Base-by-base conservation (phyloP, 768 basidiomycete species). In the Hygrophoropsis aurantiaca region DNA sequence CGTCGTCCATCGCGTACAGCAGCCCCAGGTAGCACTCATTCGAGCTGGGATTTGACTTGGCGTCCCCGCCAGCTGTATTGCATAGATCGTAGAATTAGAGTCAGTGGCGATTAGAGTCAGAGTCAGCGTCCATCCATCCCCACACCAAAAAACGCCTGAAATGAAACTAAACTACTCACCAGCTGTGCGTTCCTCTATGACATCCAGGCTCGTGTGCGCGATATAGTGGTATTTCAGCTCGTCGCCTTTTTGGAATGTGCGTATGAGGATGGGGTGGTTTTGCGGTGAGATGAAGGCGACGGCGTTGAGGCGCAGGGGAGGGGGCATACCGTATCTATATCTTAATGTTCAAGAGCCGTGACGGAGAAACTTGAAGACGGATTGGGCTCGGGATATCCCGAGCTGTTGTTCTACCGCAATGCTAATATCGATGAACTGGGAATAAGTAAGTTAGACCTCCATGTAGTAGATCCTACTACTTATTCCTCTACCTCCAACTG, bases 181-280 rank as follows among this genome's bases (percentile, higher is more conserved):
- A n/a, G n/a, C n/a, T n/a, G n/a, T 82, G 74, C 90, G 84, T 70
- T 94, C 92, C 58, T 95, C 93, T 57, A 95, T 82, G 46, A 93
- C 86, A 66, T 95, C 92, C 57, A 95, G 68, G 45, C 87, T 87
- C 18, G 89, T 93, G 65, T 95, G 92, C 0, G 92, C 90, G 46
- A 93, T 83, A 54, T 93, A 94, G 67, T 94, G 89, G 59, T 92
- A 94, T 61, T 91, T 91, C 53, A 93, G 74, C 46, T 78, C 76
- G 51, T 80, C 75, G 24, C 75, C 70, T 33, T 78, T 77, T 24
- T 74, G 68, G 61, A 90, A 90, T 4, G 85, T 81, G 35, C 84
- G 84, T 46, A 93, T 79, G 54, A 92, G 74, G 47, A 93, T 88
- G 16, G 79, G 65, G 52, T 89, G 82, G 61, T 91, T 92, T 60